Conservation (phyloP, 2,329 filamentous ascomycete genomes). For the Ophiosphaerella herpotricha region DNA sequence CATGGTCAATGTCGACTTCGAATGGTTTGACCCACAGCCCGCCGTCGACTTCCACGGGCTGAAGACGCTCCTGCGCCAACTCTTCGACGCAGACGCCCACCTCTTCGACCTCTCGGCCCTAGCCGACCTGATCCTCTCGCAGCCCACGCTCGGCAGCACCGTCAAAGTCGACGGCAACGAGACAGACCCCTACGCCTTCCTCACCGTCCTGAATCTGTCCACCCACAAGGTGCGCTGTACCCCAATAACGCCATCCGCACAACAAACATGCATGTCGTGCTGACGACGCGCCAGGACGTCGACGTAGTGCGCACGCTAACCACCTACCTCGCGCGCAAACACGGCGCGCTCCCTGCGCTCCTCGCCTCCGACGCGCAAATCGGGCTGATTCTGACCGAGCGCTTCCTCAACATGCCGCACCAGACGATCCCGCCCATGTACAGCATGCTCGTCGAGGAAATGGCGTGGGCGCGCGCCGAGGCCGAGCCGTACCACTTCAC, state of each 20-base stretch:
- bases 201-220: slow-evolving; percentile 82
- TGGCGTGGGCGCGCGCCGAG: slow-evolving; percentile 84
- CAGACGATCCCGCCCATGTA: slow-evolving; percentile 94
- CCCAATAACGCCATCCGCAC: too few species aligned
- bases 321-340: slow-evolving; percentile 66
- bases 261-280: neutral
- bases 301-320: slow-evolving; percentile 72
- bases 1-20: slow-evolving; percentile 93
- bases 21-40: slow-evolving; percentile 95
- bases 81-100: slow-evolving; percentile 85
- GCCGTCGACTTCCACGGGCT: slow-evolving; percentile 93
- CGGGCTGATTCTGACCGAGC: slow-evolving; percentile 87
- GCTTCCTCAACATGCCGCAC: slow-evolving; percentile 94
- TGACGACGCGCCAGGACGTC: slow-evolving; percentile 58
- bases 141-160: slow-evolving; percentile 87
- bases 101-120: slow-evolving; percentile 87
- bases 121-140: slow-evolving; percentile 82
- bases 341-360: slow-evolving; percentile 55
- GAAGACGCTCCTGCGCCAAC: slow-evolving; percentile 85
- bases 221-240: slow-evolving; percentile 64
- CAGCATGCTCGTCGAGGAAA: slow-evolving; percentile 89
- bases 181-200: slow-evolving; percentile 87
- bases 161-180: slow-evolving; percentile 97
- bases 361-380: slow-evolving; percentile 58
- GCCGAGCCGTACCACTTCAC: slow-evolving; percentile 91